Base-by-base conservation (phyloP, 116 monocot species). In the Zostera marina region DNA sequence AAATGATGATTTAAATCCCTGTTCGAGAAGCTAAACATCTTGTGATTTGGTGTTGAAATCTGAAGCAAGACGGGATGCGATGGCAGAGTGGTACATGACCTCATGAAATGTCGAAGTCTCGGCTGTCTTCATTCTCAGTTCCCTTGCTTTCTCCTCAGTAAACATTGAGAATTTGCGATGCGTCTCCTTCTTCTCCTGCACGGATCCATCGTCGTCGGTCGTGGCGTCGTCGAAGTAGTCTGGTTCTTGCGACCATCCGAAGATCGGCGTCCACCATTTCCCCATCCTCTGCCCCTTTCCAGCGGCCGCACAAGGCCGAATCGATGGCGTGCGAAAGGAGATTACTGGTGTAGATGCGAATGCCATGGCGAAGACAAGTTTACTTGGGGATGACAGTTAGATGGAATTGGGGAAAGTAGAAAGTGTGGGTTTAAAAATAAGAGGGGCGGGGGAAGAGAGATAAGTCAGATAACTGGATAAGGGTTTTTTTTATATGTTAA, bases 81-180 rank as follows among this genome's bases (percentile, higher is more conserved):
- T 87, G 68, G 84, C 77, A 19, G 92, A 92, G 68, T 87, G 92
- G 60, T 92, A 92, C 92, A 92, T 92, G 68, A 55, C 76, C 44
- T 92, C 87, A 47, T 92, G 92, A 71, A 81, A 92, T 44, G 38
- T 76, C 69, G 79, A 81, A 54, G 62, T 73, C 76, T 92, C 87
- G 67, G 62, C 53, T 52, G 72, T 81, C 76, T 54, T 73, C 74
- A 72, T 74, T 58, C 92, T 73, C 49, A 92, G 74, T 74, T 74
- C 72, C 65, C 70, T 78, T 43, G 92, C 92, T 70, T 92, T 92
- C 72, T 92, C 87, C 71, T 85, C 91, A 17, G 91, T 91, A 41
- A 92, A 73, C 53, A 19, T 56, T 48, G 44, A 58, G 54, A 52
- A 80, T 58, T 54, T 63, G 74, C 63, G 38, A 42, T 47, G 24